These are phyloP conservation scores for Pythium volutum DNA, from an alignment of 352 stramenopile species.

Conservation along the genomic window DNA sequence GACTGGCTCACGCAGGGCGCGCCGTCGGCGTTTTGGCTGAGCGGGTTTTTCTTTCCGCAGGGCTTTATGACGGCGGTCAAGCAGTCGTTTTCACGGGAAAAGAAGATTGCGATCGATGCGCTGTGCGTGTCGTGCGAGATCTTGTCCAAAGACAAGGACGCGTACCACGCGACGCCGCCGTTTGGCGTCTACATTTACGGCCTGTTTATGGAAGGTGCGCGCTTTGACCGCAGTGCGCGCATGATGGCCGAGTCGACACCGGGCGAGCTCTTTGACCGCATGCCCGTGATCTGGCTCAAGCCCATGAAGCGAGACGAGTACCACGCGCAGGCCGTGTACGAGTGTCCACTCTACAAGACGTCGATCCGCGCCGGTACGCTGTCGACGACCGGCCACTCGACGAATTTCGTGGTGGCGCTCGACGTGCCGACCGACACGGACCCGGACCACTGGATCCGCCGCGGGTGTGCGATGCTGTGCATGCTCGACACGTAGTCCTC, in stretches of 20 bases:
- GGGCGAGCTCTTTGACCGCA: conserved; percentile 45
- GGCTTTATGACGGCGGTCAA: conserved; percentile 90
- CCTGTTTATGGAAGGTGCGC: conserved; percentile 90
- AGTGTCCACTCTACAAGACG: conserved; percentile 90
- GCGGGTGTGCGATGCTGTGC: conserved; percentile 92
- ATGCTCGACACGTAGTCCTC: conserved; percentile 93
- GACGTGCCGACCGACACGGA: conserved; percentile 82
- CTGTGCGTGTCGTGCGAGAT: conserved; percentile 90
- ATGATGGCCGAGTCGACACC: conserved; percentile 45
- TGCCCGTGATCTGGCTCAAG: conserved; percentile 68
- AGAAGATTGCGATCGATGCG: conserved; percentile 90
- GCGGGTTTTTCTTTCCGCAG: conserved; percentile 92
- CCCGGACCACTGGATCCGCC: conserved; percentile 91
- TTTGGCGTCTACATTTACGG: conserved; percentile 91
- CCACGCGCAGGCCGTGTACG: conserved; percentile 76
- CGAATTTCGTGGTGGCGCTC: conserved; percentile 94
- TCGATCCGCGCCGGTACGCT: conserved; percentile 88
- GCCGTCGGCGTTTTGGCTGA: conserved; percentile 86
- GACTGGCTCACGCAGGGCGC: conserved; percentile 76
- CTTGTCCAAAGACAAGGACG: conserved; percentile 45
- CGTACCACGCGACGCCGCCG: conserved; percentile 51
- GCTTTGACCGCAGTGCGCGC: conserved; percentile 66
- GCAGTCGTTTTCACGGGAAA: conserved; percentile 90
- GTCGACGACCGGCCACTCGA: conserved; percentile 95
- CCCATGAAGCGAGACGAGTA: conserved; percentile 54